Base-by-base conservation (phyloP, 495 filamentous ascomycete genomes). In the Lentithecium fluviatile region DNA sequence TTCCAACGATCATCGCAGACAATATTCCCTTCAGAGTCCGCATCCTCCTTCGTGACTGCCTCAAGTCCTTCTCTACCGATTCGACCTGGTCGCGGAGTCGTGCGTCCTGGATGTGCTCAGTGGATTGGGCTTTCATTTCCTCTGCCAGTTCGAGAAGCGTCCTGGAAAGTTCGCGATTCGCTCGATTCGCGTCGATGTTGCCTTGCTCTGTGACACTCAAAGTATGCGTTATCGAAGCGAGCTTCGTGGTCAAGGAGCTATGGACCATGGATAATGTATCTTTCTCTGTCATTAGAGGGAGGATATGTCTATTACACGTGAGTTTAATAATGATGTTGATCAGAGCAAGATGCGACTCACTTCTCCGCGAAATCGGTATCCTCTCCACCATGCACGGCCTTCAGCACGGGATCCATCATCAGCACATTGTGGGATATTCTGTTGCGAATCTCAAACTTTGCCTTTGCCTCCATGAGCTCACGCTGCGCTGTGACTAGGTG, bases 1-100 rank as follows among this genome's bases (percentile, higher is more conserved):
- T 96, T 6, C 87, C 89, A 21, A 86, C 89, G 32, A 96, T 81
- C 37, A 89, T 79, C 3, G 83, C 88, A 54, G 85, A 87, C 12
- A 86, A 79, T 24, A 89, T 80, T 38, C 80, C 86, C 73, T 92
- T 91, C 75, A 93, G 83, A 37, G 84, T 81, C 51, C 83, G 83
- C 86, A 87, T 89, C 65, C 77, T 75, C 45, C 83, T 81, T 61
- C 80, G 81, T 59, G 81, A 83, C 15, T 73, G 73, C 62, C 77
- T 80, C 38, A 85, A 69, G 24, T 86, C 78, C 15, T 65, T 70
- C 55, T 89, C 83, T 11, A 85, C 70, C n/a, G 65, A 71, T 19
- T 79, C 73, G 12, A 91, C 73, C 62, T 85, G 75, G 17, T 71
- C 72, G 26, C 77, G 69, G n/a, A 83, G 69, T 11, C 76, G 76